phyloP scores from a whole-genome alignment of 176 grass and related monocot species.

The Dactylis glomerata region DNA sequence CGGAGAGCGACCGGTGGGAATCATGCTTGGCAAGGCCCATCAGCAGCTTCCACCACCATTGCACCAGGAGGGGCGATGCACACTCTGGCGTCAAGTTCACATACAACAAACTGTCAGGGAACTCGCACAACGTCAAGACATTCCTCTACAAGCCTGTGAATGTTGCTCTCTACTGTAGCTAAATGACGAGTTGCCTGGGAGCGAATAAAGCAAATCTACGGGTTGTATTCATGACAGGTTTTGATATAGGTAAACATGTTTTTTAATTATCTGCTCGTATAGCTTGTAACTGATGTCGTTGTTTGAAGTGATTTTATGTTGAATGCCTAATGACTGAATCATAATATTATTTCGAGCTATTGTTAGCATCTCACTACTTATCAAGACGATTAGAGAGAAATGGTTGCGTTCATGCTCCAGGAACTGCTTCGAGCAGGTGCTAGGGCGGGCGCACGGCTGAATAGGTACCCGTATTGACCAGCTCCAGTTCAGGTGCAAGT shows the following conservation, averaged over 20 bases:
- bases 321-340: neutral
- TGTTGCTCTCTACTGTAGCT: conserved; percentile 67
- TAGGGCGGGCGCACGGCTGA: no score
- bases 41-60: conserved; percentile 77
- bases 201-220: neutral
- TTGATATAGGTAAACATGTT: neutral
- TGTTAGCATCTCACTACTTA: no score
- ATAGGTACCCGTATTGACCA: no score
- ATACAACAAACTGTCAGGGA: conserved; percentile 69
- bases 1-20: conserved; percentile 82
- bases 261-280: neutral
- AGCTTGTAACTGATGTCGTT: neutral
- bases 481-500: no score
- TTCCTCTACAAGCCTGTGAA: conserved; percentile 86
- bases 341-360: neutral
- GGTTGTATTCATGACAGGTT: neutral
- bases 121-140: conserved; percentile 63
- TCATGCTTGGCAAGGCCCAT: conserved; percentile 93
- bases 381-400: no score
- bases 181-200: neutral
- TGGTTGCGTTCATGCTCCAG: no score
- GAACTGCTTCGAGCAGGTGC: no score
- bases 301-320: neutral
- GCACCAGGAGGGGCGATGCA: conserved; percentile 63
- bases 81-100: conserved; percentile 89